These are phyloP conservation scores for Ascochyta pisi DNA, from an alignment of 2,329 filamentous ascomycete species.

Conservation along the genomic window DNA sequence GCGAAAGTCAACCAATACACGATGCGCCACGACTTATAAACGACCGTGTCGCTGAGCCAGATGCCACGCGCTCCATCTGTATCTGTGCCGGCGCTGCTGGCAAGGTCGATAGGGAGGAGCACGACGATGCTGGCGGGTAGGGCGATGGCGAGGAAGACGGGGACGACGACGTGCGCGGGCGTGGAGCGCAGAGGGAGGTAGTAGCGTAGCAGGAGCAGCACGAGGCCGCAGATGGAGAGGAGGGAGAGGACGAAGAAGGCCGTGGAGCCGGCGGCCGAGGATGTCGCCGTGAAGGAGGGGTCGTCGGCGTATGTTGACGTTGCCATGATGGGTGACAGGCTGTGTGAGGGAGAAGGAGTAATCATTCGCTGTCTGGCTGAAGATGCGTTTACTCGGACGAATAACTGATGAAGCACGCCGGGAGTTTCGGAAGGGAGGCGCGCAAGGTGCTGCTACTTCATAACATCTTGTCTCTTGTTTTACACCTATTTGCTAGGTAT, in stretches of 20 bases:
- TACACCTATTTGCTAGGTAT: not conserved
- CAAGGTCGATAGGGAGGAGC: constrained; percentile 93
- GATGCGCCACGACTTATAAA: constrained; percentile 91
- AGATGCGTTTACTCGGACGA: constrained; percentile 6
- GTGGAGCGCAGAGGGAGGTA: constrained; percentile 91
- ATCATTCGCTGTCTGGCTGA: constrained; percentile 16
- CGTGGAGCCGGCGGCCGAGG: constrained; percentile 76
- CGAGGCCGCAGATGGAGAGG: constrained; percentile 74
- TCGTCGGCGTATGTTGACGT: constrained; percentile 20
- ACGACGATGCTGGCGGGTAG: constrained; percentile 90
- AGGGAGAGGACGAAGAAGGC: constrained; percentile 79
- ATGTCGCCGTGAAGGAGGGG: constrained; percentile 47
- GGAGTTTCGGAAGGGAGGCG: constrained; percentile 16
- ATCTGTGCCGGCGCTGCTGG: constrained; percentile 78
- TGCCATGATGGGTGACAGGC: constrained; percentile 8
- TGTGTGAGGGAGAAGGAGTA: constrained; percentile 8
- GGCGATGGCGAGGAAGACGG: constrained; percentile 94
- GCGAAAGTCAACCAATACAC: constrained; percentile 97
- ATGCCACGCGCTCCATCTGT: constrained; percentile 78
- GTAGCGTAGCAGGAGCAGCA: constrained; percentile 84
- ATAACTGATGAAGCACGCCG: constrained; percentile 14
- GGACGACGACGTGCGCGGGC: constrained; percentile 85
- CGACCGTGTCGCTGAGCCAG: constrained; percentile 79
- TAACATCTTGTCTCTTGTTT: not conserved
- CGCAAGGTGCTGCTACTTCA: constrained; percentile 3